Conservation (phyloP, 2,329 filamentous ascomycete species). For the Clarireedia monteithiana region DNA sequence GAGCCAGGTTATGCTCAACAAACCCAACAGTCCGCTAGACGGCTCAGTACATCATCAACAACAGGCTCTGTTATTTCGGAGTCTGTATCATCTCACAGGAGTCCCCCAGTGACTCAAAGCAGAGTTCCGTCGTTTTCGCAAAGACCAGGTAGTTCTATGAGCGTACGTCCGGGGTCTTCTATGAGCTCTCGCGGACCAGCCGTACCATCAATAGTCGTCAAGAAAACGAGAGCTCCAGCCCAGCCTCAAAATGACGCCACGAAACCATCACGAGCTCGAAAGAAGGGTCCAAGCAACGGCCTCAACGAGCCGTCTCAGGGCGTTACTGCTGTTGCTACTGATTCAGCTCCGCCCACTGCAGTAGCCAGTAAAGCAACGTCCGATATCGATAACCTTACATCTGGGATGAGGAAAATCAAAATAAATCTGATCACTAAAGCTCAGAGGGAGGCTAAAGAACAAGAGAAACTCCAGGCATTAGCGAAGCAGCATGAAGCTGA, state of each 20-base stretch:
- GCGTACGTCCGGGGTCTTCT: slow-evolving; percentile 35
- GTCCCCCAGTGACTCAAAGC: slow-evolving; percentile 14
- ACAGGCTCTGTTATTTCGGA: slow-evolving; percentile 27
- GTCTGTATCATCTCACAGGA: slow-evolving; percentile 12
- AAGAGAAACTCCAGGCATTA: slow-evolving; percentile 12
- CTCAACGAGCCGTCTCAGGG: neutral
- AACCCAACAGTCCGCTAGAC: slow-evolving; percentile 27
- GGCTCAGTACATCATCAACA: slow-evolving; percentile 38
- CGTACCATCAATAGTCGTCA: slow-evolving; percentile 39
- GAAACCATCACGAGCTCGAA: slow-evolving; percentile 16
- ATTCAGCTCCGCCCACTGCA: slow-evolving; percentile 8
- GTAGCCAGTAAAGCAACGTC: slow-evolving; percentile 7
- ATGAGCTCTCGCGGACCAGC: slow-evolving; percentile 34
- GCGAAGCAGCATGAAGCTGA: slow-evolving; percentile 6
- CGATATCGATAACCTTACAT: slow-evolving; percentile 47
- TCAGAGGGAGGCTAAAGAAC: slow-evolving; percentile 46
- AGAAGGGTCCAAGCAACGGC: slow-evolving; percentile 23
- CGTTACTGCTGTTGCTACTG: neutral
- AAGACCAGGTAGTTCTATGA: slow-evolving; percentile 36
- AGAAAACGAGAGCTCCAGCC: slow-evolving; percentile 49
- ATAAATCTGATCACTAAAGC: slow-evolving; percentile 50
- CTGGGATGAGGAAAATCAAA: slow-evolving; percentile 54
- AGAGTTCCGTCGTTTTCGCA: slow-evolving; percentile 24
- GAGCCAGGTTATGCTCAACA: slow-evolving; percentile 20
- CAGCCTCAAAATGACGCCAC: slow-evolving; percentile 34